phyloP scores from a whole-genome alignment of 164 flowering plant species.

The Brasenia schreberi region DNA sequence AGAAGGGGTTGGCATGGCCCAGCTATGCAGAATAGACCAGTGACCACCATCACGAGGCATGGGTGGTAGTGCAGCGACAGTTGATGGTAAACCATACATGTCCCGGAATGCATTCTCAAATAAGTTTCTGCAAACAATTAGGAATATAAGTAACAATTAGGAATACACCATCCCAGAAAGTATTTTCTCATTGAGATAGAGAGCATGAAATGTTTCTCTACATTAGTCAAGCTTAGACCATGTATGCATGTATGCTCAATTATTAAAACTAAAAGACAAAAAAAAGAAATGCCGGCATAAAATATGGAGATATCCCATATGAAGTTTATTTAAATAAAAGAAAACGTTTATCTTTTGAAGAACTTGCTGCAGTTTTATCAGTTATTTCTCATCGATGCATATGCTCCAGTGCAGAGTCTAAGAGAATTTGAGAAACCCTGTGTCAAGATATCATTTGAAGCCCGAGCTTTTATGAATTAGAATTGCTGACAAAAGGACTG shows the following conservation, averaged over 20 bases:
- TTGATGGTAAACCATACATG: slow-evolving; percentile 68
- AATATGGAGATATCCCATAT: no score
- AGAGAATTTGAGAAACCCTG: not conserved
- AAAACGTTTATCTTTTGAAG: no score
- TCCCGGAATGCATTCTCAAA: slow-evolving; percentile 69
- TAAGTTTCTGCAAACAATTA: slow-evolving; percentile 38
- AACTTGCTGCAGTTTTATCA: no score
- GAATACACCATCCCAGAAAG: no score
- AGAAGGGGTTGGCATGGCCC: slow-evolving; percentile 97
- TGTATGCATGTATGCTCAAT: no score
- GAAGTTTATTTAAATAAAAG: no score
- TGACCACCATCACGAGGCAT: slow-evolving; percentile 90
- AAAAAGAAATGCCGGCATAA: no score
- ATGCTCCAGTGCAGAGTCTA: not conserved
- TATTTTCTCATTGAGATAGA: not conserved
- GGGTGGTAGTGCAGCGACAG: slow-evolving; percentile 78
- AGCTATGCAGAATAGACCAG: slow-evolving; percentile 89
- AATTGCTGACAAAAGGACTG: no score
- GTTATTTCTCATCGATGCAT: not conserved
- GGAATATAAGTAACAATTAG: not conserved
- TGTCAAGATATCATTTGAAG: not conserved
- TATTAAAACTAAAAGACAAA: no score
- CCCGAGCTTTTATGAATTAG: not conserved
- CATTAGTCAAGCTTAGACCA: not conserved
- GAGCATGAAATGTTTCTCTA: not conserved